phyloP scores from a whole-genome alignment of 352 stramenopile genomes.

The Peronospora farinosa region DNA sequence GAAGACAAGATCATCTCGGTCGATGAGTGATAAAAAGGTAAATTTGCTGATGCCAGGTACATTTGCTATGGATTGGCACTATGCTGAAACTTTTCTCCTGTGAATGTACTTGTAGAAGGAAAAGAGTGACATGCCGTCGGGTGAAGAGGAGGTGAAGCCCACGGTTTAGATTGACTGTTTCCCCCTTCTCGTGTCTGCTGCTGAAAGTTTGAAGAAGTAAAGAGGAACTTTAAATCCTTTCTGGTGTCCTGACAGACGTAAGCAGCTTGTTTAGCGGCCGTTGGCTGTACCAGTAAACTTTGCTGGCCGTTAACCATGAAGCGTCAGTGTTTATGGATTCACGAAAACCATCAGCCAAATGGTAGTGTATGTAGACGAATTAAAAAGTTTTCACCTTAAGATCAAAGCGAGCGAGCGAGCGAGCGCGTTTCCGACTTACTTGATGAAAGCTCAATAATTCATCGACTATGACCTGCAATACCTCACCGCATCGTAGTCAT shows the following conservation, averaged over 20 bases:
- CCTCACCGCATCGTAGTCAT: no score
- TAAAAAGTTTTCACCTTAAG: no score
- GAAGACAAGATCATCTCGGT: constrained; percentile 68
- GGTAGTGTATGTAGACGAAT: no score
- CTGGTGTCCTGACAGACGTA: neutral
- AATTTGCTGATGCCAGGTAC: neutral
- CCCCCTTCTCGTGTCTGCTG: neutral
- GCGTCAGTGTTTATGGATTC: no score
- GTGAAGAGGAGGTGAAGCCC: constrained; percentile 51
- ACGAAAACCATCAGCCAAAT: no score
- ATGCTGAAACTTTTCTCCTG: constrained; percentile 1
- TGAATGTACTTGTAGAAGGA: constrained; percentile 39
- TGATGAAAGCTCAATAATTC: no score
- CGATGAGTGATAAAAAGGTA: constrained; percentile 64
- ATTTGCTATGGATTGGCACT: neutral
- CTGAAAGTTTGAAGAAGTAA: neutral
- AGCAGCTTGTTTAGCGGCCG: neutral
- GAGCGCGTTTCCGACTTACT: no score
- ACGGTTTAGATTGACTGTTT: neutral
- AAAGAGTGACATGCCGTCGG: constrained; percentile 54
- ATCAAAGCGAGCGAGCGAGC: no score
- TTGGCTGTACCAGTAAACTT: no score
- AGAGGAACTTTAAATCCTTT: neutral
- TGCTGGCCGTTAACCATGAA: no score
- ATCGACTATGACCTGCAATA: no score